These are phyloP conservation scores for Microbotryum scabiosae DNA, from an alignment of 1,284 basidiomycete genomes.

Conservation along the genomic window DNA sequence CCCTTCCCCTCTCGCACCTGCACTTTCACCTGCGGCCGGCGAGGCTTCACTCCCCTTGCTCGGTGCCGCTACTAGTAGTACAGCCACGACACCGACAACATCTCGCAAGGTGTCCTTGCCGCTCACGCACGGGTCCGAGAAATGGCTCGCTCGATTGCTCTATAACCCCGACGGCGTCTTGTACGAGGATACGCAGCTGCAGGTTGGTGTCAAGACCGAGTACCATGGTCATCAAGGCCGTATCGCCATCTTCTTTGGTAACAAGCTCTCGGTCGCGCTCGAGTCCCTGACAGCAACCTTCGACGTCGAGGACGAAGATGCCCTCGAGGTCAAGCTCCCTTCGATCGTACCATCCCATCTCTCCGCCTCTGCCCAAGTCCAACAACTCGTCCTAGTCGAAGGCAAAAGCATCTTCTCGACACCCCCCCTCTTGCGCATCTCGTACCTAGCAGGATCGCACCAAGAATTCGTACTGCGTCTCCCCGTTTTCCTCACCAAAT, in stretches of 20 bases:
- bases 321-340: slow-evolving; percentile 69
- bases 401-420: slow-evolving; percentile 77
- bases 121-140: slow-evolving; percentile 42
- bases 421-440: slow-evolving; percentile 74
- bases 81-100: slow-evolving; percentile 13
- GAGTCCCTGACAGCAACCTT: slow-evolving; percentile 81
- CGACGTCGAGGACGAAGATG: slow-evolving; percentile 61
- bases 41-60: slow-evolving; percentile 1
- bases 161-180: slow-evolving; percentile 79
- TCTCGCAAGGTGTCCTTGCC: slow-evolving; percentile 14
- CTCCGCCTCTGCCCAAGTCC: slow-evolving; percentile 73
- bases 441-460: slow-evolving; percentile 84
- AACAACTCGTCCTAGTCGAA: slow-evolving; percentile 87
- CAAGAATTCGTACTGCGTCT: slow-evolving; percentile 76
- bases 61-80: neutral
- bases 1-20: neutral
- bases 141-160: slow-evolving; percentile 77
- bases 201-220: slow-evolving; percentile 91
- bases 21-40: slow-evolving; percentile 4
- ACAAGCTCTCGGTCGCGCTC: slow-evolving; percentile 74
- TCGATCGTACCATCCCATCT: slow-evolving; percentile 77
- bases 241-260: slow-evolving; percentile 87
- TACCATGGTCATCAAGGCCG: slow-evolving; percentile 89
- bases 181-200: slow-evolving; percentile 90
- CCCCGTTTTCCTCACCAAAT: slow-evolving; percentile 81